Evolutionary conservation across 805 yeast genomes (phyloP), one percentile per base, ranked within the genome.

Genomic region (Sporopachydermia lactativora): DNA sequence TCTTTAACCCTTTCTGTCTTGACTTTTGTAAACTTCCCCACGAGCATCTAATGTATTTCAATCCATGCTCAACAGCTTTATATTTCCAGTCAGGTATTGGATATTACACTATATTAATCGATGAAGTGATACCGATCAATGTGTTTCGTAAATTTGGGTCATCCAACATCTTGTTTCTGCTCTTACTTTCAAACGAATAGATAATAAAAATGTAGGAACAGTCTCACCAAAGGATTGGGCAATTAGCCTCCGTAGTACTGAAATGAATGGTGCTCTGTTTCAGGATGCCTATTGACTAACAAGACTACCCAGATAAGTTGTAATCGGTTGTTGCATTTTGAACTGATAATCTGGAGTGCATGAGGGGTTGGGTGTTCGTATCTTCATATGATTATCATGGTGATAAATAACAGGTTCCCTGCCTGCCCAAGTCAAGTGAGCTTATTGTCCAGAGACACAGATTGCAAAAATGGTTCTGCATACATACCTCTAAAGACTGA

Each of bases 331-430:
- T 24, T 24, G 13, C 31, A 24, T 8, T 24, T n/a, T 24, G 31
- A 24, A 24, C 31, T 24, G 31, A 24, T 24, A 24, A 24, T 24
- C 13, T 24, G 31, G 31, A 24, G 31, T 24, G 31, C 31, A 24
- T 24, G 31, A 24, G 31, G 31, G 31, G 31, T 24, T 24, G 31
- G 31, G 31, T 24, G 31, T 24, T 24, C 31, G 31, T 24, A 24
- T 24, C 31, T 24, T 24, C 31, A 24, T 24, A 24, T 24, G 31
- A n/a, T 24, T 24, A 24, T 24, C n/a, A 24, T 24, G 31, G 31
- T 24, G 31, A n/a, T 24, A 24, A 24, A 24, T 24, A 24, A 24
- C 31, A 24, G 31, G 31, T 24, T 24, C 31, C 31, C 31, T 24
- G 31, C 31, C 31, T 24, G 31, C n/a, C 31, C 31, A 24, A 24